Evolutionary conservation across 129 eudicot genomes (phyloP), one percentile per base, ranked within the genome.

Genomic region (Erigeron canadensis): DNA sequence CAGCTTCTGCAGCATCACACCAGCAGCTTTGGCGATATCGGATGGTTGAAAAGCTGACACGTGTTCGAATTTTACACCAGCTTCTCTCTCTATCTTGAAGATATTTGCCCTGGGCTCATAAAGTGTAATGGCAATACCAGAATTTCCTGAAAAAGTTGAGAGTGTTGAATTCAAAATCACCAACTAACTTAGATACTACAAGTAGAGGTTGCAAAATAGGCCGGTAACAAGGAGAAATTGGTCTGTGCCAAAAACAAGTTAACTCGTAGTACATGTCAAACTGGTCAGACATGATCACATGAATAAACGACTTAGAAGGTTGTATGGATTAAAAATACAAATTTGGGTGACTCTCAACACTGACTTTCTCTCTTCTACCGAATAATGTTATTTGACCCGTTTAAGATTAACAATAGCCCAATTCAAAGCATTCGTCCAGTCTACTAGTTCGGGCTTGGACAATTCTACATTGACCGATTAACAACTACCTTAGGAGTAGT

Each of bases 11-110:
- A 6, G 97, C 97, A 74, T 90, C 99, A 57, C 74, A 44, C 97
- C 96, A 77, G 97, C 97, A 56, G 96, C 91, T 81, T 90, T 86
- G 44, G 99, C 99, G 81, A 94, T 83, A 79, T 94, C 99, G 39
- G 90, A 81, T 38, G 97, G 99, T 77, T 94, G 99, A 46, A 97
- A 96, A 71, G 99, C 97, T 65, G 94, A 75, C 23, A 88, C 18
- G 19, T 86, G 96, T 71, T 95, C 99, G 47, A 95, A 95, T 58
- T 95, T 90, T 13, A 95, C 94, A 64, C 99, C 97, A 2, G 94
- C 88, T 80, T 95, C 99, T 78, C 91, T 95, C 57, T 95, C 99
- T 66, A 95, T 79, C 82, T 75, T 95, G 8, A 89, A 76, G 42
- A 95, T 77, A 59, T 84, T 88, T 63, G 94, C 65, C 79, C 67